A percentile compares a stretch with the other conserved stretches of the same genome.
These are phyloP conservation scores for Carex littledalei DNA, from an alignment of 176 grass and related monocot species.

Conservation along the genomic window DNA sequence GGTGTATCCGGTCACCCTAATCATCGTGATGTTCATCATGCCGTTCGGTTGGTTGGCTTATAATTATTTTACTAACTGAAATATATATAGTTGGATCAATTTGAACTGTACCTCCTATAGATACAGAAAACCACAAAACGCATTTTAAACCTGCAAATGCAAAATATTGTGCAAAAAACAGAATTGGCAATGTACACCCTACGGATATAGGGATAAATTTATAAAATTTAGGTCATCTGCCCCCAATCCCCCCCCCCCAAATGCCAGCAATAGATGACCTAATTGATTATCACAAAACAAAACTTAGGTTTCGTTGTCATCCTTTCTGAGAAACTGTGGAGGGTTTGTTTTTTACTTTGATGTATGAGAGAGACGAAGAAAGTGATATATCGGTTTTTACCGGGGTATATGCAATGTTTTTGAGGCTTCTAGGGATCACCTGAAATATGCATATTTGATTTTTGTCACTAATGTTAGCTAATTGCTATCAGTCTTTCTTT, in stretches of 20 bases:
- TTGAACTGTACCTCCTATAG: background rate
- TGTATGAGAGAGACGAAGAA: background rate
- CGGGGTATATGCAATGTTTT: background rate
- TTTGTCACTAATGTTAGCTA: background rate
- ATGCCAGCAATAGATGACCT: too few species aligned
- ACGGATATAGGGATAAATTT: background rate
- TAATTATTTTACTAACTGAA: background rate
- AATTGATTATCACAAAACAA: too few species aligned
- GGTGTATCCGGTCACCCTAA: slow-evolving; percentile 90
- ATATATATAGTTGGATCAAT: background rate
- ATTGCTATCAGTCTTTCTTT: slow-evolving; percentile 9
- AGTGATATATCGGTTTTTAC: background rate
- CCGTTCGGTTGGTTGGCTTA: slow-evolving; percentile 17
- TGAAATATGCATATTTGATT: background rate
- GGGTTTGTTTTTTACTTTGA: background rate
- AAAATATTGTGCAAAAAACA: background rate
- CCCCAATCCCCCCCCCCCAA: background rate
- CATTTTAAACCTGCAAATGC: background rate
- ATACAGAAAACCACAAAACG: background rate
- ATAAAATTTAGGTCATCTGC: background rate
- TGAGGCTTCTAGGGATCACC: background rate
- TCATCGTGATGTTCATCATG: slow-evolving; percentile 73
- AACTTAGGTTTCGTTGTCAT: too few species aligned
- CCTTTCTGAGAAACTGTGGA: too few species aligned
- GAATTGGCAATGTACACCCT: background rate